Conservation (phyloP, 345 rosid species). For the Camelina laxa region DNA sequence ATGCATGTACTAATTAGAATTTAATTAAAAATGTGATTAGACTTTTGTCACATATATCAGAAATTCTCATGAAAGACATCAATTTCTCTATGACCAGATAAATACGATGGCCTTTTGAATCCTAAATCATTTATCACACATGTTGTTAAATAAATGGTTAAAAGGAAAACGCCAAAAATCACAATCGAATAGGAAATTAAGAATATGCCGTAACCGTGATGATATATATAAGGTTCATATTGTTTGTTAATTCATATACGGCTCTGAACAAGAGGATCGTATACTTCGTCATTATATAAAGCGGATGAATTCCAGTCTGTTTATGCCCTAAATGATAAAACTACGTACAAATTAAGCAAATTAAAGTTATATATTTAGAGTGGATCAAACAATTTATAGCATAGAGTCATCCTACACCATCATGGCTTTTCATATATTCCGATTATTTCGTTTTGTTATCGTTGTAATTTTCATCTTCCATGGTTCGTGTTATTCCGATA, state of each 20-base stretch:
- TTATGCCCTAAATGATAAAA: background rate
- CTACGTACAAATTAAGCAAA: too few species aligned
- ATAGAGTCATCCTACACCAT: constrained; percentile 2
- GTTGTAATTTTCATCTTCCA: background rate
- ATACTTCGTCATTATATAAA: background rate
- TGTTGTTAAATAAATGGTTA: background rate
- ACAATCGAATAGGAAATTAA: background rate
- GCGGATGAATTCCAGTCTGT: background rate
- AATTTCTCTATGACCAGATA: too few species aligned
- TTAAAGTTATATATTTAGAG: background rate
- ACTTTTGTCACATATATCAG: too few species aligned
- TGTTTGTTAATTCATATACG: background rate
- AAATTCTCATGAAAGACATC: too few species aligned
- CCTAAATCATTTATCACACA: background rate
- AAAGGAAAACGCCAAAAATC: background rate
- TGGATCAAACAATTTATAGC: background rate
- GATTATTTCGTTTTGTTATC: background rate
- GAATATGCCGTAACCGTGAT: constrained; percentile 25
- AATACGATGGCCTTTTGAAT: background rate
- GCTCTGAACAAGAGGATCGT: background rate
- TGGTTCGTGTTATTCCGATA: background rate
- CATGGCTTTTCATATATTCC: constrained; percentile 7
- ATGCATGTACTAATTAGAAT: too few species aligned
- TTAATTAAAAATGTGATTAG: too few species aligned
- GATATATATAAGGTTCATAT: background rate